A percentile compares a stretch with the other conserved stretches of the same genome.
phyloP scores from a whole-genome alignment of 176 grass and related monocot species.

The Eragrostis nindensis region DNA sequence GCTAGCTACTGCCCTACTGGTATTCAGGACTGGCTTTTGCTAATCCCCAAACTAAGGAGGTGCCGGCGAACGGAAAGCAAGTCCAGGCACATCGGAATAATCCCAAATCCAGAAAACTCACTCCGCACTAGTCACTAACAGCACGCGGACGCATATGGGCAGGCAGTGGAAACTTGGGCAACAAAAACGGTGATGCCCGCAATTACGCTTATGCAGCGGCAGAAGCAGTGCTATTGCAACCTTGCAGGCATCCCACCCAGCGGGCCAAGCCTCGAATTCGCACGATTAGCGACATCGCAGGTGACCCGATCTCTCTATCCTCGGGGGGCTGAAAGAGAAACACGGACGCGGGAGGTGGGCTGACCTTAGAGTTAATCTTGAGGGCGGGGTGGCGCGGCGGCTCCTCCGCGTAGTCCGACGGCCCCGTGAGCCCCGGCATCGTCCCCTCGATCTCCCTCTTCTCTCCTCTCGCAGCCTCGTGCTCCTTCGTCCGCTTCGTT shows the following conservation, averaged over 20 bases:
- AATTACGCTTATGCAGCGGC: constrained; percentile 1
- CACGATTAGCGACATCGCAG: background rate
- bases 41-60: background rate
- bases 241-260: background rate
- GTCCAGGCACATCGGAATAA: background rate
- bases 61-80: background rate
- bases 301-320: background rate
- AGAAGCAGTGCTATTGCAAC: too few species aligned
- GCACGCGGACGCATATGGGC: background rate
- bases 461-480: background rate
- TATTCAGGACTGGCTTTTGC: background rate
- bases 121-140: background rate
- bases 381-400: constrained; percentile 81
- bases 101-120: background rate
- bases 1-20: background rate
- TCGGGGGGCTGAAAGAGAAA: background rate
- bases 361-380: constrained; percentile 88
- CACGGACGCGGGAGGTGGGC: background rate
- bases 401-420: constrained; percentile 75
- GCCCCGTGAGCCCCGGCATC: constrained; percentile 82
- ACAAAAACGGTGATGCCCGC: background rate
- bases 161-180: background rate
- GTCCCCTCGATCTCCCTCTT: constrained; percentile 1
- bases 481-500: background rate
- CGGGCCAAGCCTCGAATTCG: constrained; percentile 15